Base-by-base conservation (phyloP, 345 rosid genomes). In the Orychophragmus violaceus region DNA sequence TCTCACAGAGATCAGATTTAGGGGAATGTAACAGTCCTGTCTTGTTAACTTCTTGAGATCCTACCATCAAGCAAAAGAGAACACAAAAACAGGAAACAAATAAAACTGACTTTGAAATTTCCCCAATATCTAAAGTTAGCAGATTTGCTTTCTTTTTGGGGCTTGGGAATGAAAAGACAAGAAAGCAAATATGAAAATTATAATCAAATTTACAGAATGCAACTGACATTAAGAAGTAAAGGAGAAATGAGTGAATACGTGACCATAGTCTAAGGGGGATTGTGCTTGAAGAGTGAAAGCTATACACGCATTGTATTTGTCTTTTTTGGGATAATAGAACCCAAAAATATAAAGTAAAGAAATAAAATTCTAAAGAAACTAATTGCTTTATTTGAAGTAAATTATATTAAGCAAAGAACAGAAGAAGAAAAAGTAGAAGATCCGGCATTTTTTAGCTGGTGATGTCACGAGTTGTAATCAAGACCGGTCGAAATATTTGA, bases 71-170 rank as follows among this genome's bases (percentile, higher is more conserved):
- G 76, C 71, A 6, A 25, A 69, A 23, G 41, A 46, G 24, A 56
- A 46, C 76, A 58, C 54, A 58, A 72, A 72, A 72, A 58, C 46
- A 72, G 76, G 76, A 58, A 72, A 72, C 76, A 65, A 72, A 64
- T 72, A 64, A 72, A 72, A 58, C 76, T 14, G 71, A 72, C 66
- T 58, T 72, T 72, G 76, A 72, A 72, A 70, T 41, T 59, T 53
- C 68, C 48, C 4, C 68, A 11, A 49, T 64, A 72, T 65, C 76
- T 72, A 72, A 64, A 57, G 53, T 72, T 72, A 72, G 71, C 54
- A 72, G 46, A 72, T 64, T 64, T 72, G 16, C 36, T 72, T 58
- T 72, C 71, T 28, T 64, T 72, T 71, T 46, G 64, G 28, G 59
- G 59, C 12, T 27, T 64, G 6, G 29, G 13, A 19, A 29, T 39